Evolutionary conservation across 495 filamentous ascomycete species (phyloP), one percentile per base, ranked within the genome.

Genomic region (Poronia punctata): DNA sequence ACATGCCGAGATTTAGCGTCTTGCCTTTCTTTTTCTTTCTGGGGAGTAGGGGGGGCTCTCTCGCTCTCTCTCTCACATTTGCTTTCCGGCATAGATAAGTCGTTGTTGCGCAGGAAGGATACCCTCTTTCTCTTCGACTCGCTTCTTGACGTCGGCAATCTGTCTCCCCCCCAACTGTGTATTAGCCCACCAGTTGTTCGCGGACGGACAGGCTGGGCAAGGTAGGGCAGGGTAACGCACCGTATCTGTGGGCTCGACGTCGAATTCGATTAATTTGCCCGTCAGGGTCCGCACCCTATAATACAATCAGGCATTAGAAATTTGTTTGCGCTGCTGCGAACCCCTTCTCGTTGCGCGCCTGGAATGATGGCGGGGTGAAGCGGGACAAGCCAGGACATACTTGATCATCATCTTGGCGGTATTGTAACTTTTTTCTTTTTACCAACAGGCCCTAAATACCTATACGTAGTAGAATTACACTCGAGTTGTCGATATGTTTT

Each of bases 31-130:
- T 10, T 38, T n/a, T n/a, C n/a, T n/a, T n/a, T n/a, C n/a, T n/a
- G n/a, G n/a, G 20, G 19, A 25, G 16, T 26, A 37, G n/a, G n/a
- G 14, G 22, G 28, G 63, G n/a, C n/a, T n/a, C n/a, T n/a, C n/a
- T n/a, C n/a, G n/a, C n/a, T n/a, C n/a, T n/a, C n/a, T n/a, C n/a
- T n/a, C 78, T 35, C 70, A 96, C 92, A 98, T 95, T 58, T 98
- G 92, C 67, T 98, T 98, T 47, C 92, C 92, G 30, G 88, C 88
- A 55, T 79, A 96, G 57, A 98, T 98, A 35, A 98, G 68, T 24
- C 93, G 81, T 69, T 98, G 92, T 63, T 98, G 92, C 17, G 94
- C 90, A 12, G 92, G 92, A 20, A 92, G 92, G 58, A 98, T 97
- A 18, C 92, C 92, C 62, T 97, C 93, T 60, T 95, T 95, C 68